Percentiles rank a stretch among this genome's conserved stretches.
Conservation (phyloP, 176 grass and related monocot species). For the Tillandsia leiboldiana region DNA sequence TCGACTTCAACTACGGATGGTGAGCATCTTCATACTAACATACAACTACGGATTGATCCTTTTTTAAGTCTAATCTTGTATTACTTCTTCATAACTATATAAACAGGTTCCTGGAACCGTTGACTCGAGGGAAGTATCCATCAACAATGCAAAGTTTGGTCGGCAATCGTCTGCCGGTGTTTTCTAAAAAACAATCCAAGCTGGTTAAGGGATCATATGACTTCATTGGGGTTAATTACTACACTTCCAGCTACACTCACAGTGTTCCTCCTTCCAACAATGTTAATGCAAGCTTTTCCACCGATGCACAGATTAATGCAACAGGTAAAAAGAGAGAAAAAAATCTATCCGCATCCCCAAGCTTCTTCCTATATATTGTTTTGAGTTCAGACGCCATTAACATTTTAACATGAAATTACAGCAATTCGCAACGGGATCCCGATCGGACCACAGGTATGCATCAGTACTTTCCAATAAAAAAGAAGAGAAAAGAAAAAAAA, state of each 20-base stretch:
- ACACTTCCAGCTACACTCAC: background rate
- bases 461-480: too few species aligned
- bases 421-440: background rate
- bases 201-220: conserved; percentile 10
- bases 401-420: background rate
- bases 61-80: background rate
- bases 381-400: background rate
- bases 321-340: background rate
- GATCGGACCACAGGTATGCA: conserved; percentile 1
- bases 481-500: too few species aligned
- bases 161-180: background rate
- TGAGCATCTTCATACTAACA: background rate
- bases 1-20: background rate
- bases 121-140: conserved; percentile 1
- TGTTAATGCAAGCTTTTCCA: background rate
- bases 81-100: background rate
- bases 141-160: background rate
- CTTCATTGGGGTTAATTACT: conserved; percentile 13
- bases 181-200: background rate
- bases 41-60: background rate
- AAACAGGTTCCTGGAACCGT: conserved; percentile 8
- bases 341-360: background rate
- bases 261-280: background rate
- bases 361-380: background rate
- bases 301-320: background rate